These are phyloP conservation scores for Geotrichum bryndzae DNA, from an alignment of 1,139 yeast genomes.

Conservation along the genomic window DNA sequence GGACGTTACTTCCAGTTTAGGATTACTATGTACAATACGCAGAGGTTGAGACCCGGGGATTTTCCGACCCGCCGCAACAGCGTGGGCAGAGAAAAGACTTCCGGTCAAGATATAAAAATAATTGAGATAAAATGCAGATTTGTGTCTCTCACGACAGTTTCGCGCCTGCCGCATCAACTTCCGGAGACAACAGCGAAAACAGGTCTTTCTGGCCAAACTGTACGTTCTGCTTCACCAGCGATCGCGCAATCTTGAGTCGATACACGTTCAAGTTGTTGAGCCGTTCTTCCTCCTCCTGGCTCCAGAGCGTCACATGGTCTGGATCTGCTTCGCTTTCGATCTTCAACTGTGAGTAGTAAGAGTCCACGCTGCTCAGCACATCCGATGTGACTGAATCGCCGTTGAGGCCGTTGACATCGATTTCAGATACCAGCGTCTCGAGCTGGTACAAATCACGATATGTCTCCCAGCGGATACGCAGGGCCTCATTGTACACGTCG, in stretches of 20 bases:
- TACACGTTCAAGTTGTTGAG: slow-evolving; percentile 31
- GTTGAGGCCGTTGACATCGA: slow-evolving; percentile 41
- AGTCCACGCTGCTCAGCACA: slow-evolving; percentile 20
- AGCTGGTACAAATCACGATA: slow-evolving; percentile 38
- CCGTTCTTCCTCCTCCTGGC: slow-evolving; percentile 32
- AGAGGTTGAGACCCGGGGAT: background rate
- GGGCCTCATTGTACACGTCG: slow-evolving; percentile 39
- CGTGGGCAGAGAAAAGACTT: background rate
- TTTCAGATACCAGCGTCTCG: slow-evolving; percentile 37
- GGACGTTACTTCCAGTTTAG: background rate
- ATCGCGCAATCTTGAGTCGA: slow-evolving; percentile 23
- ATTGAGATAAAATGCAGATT: background rate
- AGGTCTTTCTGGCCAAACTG: background rate
- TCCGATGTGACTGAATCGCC: slow-evolving; percentile 37
- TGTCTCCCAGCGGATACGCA: slow-evolving; percentile 38
- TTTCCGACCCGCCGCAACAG: background rate
- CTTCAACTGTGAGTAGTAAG: background rate
- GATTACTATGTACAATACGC: background rate
- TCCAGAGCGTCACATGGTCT: slow-evolving; percentile 32
- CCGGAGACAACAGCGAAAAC: background rate
- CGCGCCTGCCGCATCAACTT: background rate
- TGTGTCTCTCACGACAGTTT: background rate
- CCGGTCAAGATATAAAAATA: background rate
- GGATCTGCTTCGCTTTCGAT: slow-evolving; percentile 10
- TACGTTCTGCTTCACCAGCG: background rate